phyloP scores from a whole-genome alignment of 1,284 basidiomycete genomes.

The Kalmanozyma brasiliensis region DNA sequence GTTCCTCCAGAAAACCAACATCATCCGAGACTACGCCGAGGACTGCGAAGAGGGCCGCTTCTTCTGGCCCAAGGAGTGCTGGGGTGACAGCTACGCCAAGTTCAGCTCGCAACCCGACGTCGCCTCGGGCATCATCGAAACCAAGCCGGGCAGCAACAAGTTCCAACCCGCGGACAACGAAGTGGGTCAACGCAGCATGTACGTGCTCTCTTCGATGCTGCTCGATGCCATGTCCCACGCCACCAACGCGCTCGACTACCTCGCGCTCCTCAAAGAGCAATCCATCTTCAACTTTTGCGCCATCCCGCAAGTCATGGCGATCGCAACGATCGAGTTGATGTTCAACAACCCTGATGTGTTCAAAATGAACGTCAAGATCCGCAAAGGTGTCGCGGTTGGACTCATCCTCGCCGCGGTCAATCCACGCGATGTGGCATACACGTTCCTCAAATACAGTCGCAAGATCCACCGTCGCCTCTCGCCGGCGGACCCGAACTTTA shows the following conservation, averaged over 20 bases:
- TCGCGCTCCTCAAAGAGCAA: slow-evolving; percentile 87
- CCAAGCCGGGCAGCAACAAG: slow-evolving; percentile 32
- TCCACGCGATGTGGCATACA: slow-evolving; percentile 87
- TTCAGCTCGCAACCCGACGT: slow-evolving; percentile 60
- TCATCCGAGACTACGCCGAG: slow-evolving; percentile 93
- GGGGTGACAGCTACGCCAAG: slow-evolving; percentile 71
- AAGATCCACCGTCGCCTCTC: slow-evolving; percentile 83
- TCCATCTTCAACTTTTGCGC: slow-evolving; percentile 96
- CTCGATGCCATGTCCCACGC: slow-evolving; percentile 88
- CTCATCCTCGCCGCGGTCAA: slow-evolving; percentile 91
- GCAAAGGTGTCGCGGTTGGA: slow-evolving; percentile 88
- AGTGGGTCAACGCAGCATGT: slow-evolving; percentile 58
- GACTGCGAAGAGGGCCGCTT: slow-evolving; percentile 85
- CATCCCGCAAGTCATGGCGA: slow-evolving; percentile 94
- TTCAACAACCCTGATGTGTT: slow-evolving; percentile 95
- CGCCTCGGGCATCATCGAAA: slow-evolving; percentile 60
- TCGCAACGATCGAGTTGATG: slow-evolving; percentile 89
- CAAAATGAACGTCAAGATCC: slow-evolving; percentile 91
- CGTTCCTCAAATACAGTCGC: slow-evolving; percentile 85
- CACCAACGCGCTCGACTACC: slow-evolving; percentile 87
- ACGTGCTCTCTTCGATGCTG: slow-evolving; percentile 79
- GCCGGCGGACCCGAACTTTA: slow-evolving; percentile 85
- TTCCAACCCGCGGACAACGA: slow-evolving; percentile 44
- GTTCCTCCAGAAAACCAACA: slow-evolving; percentile 97
- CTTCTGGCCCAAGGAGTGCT: slow-evolving; percentile 97